Evolutionary conservation across 2,329 filamentous ascomycete species (phyloP), one percentile per base, ranked within the genome.

Genomic region (Pseudocercospora macadamiae): DNA sequence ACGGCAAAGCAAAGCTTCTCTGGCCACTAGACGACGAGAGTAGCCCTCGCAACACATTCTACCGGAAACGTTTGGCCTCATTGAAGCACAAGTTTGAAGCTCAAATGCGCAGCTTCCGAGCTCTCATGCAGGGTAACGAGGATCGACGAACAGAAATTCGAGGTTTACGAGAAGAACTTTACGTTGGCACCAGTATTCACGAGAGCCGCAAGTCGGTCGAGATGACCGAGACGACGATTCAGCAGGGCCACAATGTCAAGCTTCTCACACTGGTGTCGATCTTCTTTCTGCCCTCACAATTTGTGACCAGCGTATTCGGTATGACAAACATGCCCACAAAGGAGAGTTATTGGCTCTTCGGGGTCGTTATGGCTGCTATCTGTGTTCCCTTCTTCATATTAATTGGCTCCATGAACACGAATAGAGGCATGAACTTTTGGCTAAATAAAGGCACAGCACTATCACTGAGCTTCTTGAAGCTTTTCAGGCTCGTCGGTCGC

Each of bases 191-290:
- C 14, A 81, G 78, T 2, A 85, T 88, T 55, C 81, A 85, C 65
- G 85, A 87, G 69, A 82, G 79, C 36, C 74, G 85, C 14, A 81
- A 85, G 64, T 84, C 82, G 14, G 85, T 88, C 30, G 84, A 87
- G 58, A 69, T 79, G 48, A 75, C 78, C 1, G 77, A 77, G 47
- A 80, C 81, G 8, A 81, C 80, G 0, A 78, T 82, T 18, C 74
- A 81, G 57, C 85, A 88, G 68, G 84, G 85, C 2, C 80, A 86
- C 61, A 86, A 86, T 66, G 85, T 86, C 66, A 83, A 84, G 63
- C 74, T 82, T 25, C 68, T 87, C 47, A 87, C 85, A 3, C 77
- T 85, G 49, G 83, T 86, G 36, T 84, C 82, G 44, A 82, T 87
- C 68, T 79, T 87, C 63, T 86, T 86, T 68, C 75, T 87, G 18